Base-by-base conservation (phyloP, 176 grass and related monocot species). In the Musa troglodytarum region DNA sequence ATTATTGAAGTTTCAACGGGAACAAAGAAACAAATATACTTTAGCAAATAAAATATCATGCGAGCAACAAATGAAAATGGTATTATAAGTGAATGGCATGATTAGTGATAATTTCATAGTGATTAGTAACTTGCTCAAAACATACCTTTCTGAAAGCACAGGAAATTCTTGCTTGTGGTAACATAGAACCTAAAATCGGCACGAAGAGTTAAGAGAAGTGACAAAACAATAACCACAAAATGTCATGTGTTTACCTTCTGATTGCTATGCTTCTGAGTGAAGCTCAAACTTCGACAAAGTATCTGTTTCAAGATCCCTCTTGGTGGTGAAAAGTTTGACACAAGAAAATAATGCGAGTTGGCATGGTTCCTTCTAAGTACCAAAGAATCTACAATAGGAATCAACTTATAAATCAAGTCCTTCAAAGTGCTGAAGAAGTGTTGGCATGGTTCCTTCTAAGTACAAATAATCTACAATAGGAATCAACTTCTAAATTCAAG, bases 131-230 rank as follows among this genome's bases (percentile, higher is more conserved):
- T n/a, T 70, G 15, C 1, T 76, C n/a, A 68, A 75, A 25, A 49
- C 53, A 82, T 88, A 96, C 93, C 82, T 85, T 79, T 77, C 90
- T 56, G 82, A 79, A 14, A 96, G 70, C 52, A 81, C 74, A 28
- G 62, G 74, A 80, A 77, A 52, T 68, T 82, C 66, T 81, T 88
- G 81, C 53, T 83, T 92, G 54, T 90, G 83, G 73, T 84, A 90
- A 68, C 74, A 88, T 70, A 83, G 69, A 81, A 92, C 83, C 93
- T 96, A 83, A 19, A 73, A 52, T 17, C 69, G 9, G 15, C 17
- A 81, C 75, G 75, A 70, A 14, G 0, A 4, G 70, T 25, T 57
- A 1, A 73, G 51, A 1, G 15, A 70, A 77, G 56, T 80, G 68
- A 62, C 82, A 81, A 26, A 82, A 34, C 19, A 22, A 63, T 10